phyloP scores from a whole-genome alignment of 768 basidiomycete species.

The Rhizopogon vesiculosus region DNA sequence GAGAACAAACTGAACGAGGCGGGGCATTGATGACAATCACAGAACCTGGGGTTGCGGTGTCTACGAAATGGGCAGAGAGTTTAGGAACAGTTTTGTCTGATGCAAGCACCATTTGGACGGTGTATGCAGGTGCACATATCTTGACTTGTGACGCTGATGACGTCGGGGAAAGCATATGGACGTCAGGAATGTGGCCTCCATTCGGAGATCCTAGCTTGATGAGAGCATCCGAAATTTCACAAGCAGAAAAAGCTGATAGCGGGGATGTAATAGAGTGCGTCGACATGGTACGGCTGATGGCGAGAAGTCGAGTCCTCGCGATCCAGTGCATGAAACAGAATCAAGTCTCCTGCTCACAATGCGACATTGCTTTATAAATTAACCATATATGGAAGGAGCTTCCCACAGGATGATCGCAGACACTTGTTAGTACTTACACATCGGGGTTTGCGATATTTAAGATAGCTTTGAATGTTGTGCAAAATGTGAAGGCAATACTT shows the following conservation, averaged over 20 bases:
- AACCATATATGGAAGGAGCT: constrained; percentile 1
- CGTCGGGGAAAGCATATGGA: constrained; percentile 43
- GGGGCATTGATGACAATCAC: constrained; percentile 77
- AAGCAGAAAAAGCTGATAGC: constrained; percentile 52
- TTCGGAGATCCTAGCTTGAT: constrained; percentile 67
- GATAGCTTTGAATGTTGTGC: no score
- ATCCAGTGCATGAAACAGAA: not conserved
- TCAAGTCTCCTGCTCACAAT: not conserved
- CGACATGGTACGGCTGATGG: constrained; percentile 15
- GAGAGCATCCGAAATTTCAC: constrained; percentile 87
- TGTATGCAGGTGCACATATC: constrained; percentile 79
- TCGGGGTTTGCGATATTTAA: no score
- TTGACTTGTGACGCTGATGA: constrained; percentile 31
- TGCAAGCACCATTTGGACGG: constrained; percentile 73
- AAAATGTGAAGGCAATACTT: no score
- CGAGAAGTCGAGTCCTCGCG: constrained; percentile 4
- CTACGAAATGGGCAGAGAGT: constrained; percentile 73
- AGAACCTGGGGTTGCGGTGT: constrained; percentile 59
- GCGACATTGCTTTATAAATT: not conserved
- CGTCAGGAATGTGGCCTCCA: constrained; percentile 81
- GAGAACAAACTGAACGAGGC: constrained; percentile 42
- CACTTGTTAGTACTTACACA: no score
- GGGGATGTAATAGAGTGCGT: constrained; percentile 2
- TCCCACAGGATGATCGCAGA: not conserved
- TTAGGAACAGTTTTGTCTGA: constrained; percentile 59